Evolutionary conservation across 345 rosid species (phyloP).

Genomic region (Carallia brachiata): DNA sequence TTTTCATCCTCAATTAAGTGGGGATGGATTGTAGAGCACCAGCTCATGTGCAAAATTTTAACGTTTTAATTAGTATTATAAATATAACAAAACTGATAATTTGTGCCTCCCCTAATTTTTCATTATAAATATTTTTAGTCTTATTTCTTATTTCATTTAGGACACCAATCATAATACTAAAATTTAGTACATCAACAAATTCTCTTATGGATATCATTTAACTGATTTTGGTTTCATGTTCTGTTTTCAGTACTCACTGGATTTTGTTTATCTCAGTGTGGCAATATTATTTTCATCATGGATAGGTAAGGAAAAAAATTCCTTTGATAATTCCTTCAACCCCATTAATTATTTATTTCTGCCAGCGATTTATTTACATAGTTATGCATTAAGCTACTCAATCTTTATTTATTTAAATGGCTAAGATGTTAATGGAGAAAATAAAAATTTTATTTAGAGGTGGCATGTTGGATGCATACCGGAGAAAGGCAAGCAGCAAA

Average conservation of each 20-base stretch:
- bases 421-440: not conserved
- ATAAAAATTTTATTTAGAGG: constrained; percentile 51
- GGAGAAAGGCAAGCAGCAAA: constrained; percentile 96
- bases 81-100: too few relatives aligned
- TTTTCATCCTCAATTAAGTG: not conserved
- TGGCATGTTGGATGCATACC: constrained; percentile 97
- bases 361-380: not conserved
- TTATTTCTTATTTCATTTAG: too few relatives aligned
- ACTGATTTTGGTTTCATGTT: not conserved
- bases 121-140: too few relatives aligned
- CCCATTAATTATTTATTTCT: not conserved
- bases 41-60: too few relatives aligned
- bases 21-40: not conserved
- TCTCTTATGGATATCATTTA: not conserved
- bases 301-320: constrained; percentile 50
- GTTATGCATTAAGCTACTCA: too few relatives aligned
- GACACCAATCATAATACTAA: too few relatives aligned
- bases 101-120: too few relatives aligned
- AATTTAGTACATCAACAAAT: too few relatives aligned
- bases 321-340: not conserved
- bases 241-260: constrained; percentile 85
- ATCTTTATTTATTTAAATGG: not conserved
- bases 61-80: too few relatives aligned
- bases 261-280: constrained; percentile 86
- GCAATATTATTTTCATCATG: constrained; percentile 88